Evolutionary conservation across 202 grass and related monocot species (phyloP).

Genomic region (Elaeis oleifera): DNA sequence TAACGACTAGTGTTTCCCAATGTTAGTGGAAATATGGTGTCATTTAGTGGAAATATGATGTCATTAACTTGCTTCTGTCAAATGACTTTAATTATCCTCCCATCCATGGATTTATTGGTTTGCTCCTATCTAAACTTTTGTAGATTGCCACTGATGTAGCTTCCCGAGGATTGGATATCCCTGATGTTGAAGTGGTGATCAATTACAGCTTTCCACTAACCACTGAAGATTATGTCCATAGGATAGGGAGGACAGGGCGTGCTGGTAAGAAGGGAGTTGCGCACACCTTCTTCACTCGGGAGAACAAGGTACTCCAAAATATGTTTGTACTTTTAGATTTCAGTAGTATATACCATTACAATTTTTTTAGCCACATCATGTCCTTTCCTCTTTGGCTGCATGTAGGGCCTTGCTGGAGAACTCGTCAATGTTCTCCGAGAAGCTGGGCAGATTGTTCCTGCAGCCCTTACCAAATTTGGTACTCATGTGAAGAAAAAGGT

Average conservation of each 20-base stretch:
- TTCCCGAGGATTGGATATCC: slow-evolving; percentile 92
- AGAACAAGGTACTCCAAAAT: slow-evolving; percentile 48
- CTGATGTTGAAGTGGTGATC: slow-evolving; percentile 94
- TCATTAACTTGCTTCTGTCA: too few relatives aligned
- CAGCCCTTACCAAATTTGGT: slow-evolving; percentile 77
- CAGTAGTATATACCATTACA: too few relatives aligned
- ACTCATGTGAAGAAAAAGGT: slow-evolving; percentile 99
- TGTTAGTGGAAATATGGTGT: too few relatives aligned
- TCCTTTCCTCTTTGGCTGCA: slow-evolving; percentile 19
- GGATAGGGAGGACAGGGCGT: slow-evolving; percentile 90
- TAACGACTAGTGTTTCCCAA: too few relatives aligned
- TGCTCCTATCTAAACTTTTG: neutral
- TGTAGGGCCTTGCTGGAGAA: slow-evolving; percentile 83
- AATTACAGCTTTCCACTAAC: slow-evolving; percentile 99
- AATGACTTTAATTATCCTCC: too few relatives aligned
- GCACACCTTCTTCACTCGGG: slow-evolving; percentile 93
- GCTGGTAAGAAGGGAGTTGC: slow-evolving; percentile 96
- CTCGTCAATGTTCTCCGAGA: slow-evolving; percentile 94
- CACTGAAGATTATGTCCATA: slow-evolving; percentile 94
- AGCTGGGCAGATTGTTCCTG: slow-evolving; percentile 80
- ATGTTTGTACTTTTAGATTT: too few relatives aligned
- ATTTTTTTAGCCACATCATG: neutral
- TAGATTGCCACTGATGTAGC: slow-evolving; percentile 99
- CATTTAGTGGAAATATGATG: too few relatives aligned
- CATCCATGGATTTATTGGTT: too few relatives aligned